A percentile compares a stretch with the other conserved stretches of the same genome.
phyloP scores from a whole-genome alignment of 208 protist genomes.

The Naegleria lovaniensis region DNA sequence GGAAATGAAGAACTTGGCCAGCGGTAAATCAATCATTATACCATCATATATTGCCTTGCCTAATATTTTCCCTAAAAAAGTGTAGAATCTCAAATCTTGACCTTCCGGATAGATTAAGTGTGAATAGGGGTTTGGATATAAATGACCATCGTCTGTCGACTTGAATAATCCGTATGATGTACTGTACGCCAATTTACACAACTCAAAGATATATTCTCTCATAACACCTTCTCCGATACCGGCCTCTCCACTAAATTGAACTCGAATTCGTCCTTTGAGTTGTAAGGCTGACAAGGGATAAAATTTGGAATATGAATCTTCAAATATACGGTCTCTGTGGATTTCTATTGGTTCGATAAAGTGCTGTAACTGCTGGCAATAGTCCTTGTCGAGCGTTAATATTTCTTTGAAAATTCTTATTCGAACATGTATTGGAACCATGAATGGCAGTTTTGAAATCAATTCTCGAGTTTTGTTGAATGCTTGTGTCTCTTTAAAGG shows the following conservation, averaged over 20 bases:
- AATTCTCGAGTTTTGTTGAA: background rate
- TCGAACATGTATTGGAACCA: background rate
- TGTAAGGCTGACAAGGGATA: conserved; percentile 37
- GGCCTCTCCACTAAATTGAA: conserved; percentile 59
- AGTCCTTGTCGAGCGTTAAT: background rate
- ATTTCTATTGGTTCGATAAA: background rate
- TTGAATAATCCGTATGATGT: conserved; percentile 70
- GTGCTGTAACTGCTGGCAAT: background rate
- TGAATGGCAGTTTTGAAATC: background rate
- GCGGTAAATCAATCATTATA: conserved; percentile 74
- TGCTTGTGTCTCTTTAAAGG: background rate
- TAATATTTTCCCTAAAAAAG: conserved; percentile 77
- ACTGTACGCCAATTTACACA: conserved; percentile 69
- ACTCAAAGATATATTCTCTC: conserved; percentile 70
- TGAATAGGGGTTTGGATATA: conserved; percentile 73
- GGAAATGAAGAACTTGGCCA: conserved; percentile 74
- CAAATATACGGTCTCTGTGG: conserved; percentile 53
- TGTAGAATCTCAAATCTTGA: conserved; percentile 32
- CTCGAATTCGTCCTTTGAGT: conserved; percentile 49
- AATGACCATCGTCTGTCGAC: conserved; percentile 60
- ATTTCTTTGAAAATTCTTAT: background rate
- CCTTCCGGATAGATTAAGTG: background rate
- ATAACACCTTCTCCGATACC: conserved; percentile 82
- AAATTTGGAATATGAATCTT: conserved; percentile 66
- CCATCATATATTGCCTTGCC: conserved; percentile 76